Evolutionary conservation across 805 yeast genomes (phyloP).

Genomic region (Kurtzmaniella cleridarum): DNA sequence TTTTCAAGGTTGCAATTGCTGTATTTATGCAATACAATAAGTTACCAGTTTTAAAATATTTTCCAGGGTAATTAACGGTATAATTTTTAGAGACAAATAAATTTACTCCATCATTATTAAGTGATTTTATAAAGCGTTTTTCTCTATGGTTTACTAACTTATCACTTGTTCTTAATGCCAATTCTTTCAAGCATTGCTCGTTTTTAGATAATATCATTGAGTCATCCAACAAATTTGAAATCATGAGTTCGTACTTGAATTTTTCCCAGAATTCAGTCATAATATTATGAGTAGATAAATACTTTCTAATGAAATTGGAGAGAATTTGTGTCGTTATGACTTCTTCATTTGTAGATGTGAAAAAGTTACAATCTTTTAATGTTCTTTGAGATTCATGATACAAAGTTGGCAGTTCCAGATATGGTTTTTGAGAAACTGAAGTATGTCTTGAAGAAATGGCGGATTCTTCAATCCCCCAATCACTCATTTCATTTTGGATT

Average conservation of each 20-base stretch:
- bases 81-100: no score
- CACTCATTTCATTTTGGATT: conserved; percentile 16
- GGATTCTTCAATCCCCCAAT: conserved; percentile 34
- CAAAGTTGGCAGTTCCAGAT: background rate
- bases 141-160: conserved; percentile 2
- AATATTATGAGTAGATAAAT: conserved; percentile 17
- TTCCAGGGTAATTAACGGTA: no score
- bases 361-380: background rate
- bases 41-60: no score
- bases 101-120: no score
- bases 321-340: conserved; percentile 1
- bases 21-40: no score
- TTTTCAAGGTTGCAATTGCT: no score
- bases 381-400: background rate
- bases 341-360: background rate
- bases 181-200: conserved; percentile 25
- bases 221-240: conserved; percentile 35
- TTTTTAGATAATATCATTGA: conserved; percentile 38
- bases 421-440: conserved; percentile 5
- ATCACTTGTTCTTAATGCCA: conserved; percentile 5
- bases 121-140: background rate
- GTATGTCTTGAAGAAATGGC: conserved; percentile 7
- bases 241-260: conserved; percentile 35
- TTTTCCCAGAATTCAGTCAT: conserved; percentile 29
- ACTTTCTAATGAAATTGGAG: conserved; percentile 16